Base-by-base conservation (phyloP, 2,329 filamentous ascomycete genomes). In the Talaromyces piceae region DNA sequence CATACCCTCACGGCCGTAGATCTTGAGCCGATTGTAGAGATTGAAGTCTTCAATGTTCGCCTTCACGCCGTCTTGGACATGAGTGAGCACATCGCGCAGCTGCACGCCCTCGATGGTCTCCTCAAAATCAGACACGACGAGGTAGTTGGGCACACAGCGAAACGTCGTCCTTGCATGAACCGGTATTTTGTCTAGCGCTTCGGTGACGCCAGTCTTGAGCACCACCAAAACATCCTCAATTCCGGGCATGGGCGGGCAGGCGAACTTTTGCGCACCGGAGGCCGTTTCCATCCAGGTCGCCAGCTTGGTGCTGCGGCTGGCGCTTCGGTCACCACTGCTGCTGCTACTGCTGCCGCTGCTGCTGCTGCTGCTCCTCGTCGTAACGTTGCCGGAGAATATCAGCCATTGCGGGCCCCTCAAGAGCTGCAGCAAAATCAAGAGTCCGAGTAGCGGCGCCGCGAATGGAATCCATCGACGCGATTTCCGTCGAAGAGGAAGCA, bases 71-170 rank as follows among this genome's bases (percentile, higher is more conserved):
- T 60, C 62, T 62, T 63, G 66, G 49, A 80, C 68, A 16, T 68
- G 65, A 16, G 68, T 67, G 6, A 81, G 68, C 20, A 73, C 76
- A 61, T 81, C 76, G 59, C 78, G 63, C 27, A 79, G 63, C 13
- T 68, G 67, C 41, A 75, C 68, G 26, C 78, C 77, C 9, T 72
- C 67, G 45, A 82, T 74, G 7, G 71, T 63, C 61, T 79, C 74
- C 23, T 74, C 72, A 49, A 77, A 77, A 62, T 83, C 80, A 54
- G 79, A 82, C 65, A 80, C 81, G 58, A 83, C 75, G 47, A 76
- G 72, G 48, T 75, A 77, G 61, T 80, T 67, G 27, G 77, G 74
- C 39, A 79, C 72, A 65, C 80, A 83, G 55, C 71, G 69, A 18
- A 82, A 68, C 0, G 78, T 78, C 1, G 77, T 79, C 47, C 70